Conservation (phyloP, 768 basidiomycete species). For the Phlebiopsis flavidoalba region DNA sequence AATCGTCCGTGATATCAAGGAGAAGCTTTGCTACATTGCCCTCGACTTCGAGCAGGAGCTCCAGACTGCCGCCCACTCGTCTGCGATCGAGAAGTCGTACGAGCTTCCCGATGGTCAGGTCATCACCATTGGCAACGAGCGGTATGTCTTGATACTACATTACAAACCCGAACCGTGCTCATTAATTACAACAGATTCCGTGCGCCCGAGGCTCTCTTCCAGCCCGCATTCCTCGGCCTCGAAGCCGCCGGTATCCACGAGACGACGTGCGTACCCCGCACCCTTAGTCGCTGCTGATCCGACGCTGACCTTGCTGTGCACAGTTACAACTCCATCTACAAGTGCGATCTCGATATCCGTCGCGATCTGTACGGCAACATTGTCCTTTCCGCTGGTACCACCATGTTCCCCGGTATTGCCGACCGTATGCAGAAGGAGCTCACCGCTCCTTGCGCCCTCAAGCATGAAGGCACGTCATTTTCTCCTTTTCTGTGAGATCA, state of each 20-base stretch:
- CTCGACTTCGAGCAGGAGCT: slow-evolving; percentile 72
- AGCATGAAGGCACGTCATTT: slow-evolving; percentile 52
- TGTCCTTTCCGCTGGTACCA: slow-evolving; percentile 57
- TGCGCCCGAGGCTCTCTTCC: slow-evolving; percentile 92
- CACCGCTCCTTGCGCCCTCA: slow-evolving; percentile 55
- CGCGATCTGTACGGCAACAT: slow-evolving; percentile 54
- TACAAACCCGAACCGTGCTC: slow-evolving; percentile 16
- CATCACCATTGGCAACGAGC: slow-evolving; percentile 83
- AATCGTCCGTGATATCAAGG: slow-evolving; percentile 69
- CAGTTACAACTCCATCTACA: slow-evolving; percentile 76
- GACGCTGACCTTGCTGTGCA: not conserved
- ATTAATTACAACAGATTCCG: slow-evolving; percentile 47
- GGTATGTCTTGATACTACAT: slow-evolving; percentile 35
- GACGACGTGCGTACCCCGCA: slow-evolving; percentile 51
- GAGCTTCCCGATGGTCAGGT: slow-evolving; percentile 67
- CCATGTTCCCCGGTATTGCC: slow-evolving; percentile 60
- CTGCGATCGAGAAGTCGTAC: slow-evolving; percentile 66
- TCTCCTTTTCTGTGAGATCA: not conserved
- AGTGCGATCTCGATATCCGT: slow-evolving; percentile 58
- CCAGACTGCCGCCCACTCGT: slow-evolving; percentile 61
- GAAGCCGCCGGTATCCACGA: slow-evolving; percentile 76
- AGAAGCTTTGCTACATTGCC: slow-evolving; percentile 78
- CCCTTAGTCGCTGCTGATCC: not conserved
- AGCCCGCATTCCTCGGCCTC: slow-evolving; percentile 83
- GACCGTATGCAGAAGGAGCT: slow-evolving; percentile 74